Evolutionary conservation across 2,329 filamentous ascomycete species (phyloP).

Genomic region (Fusarium sp.): DNA sequence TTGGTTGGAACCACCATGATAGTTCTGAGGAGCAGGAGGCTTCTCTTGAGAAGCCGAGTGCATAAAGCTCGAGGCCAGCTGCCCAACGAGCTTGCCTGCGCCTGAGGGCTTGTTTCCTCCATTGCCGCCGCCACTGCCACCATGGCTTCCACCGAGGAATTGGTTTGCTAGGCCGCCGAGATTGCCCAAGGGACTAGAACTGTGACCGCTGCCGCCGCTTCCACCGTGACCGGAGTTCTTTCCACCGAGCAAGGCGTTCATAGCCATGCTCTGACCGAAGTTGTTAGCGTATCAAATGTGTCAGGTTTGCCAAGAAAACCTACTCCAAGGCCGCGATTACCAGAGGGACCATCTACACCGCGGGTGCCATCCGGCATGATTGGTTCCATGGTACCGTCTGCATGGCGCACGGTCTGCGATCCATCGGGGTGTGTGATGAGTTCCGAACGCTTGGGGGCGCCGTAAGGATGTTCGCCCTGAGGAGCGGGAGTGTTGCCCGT

Average conservation of each 20-base stretch:
- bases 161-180: conserved; percentile 63
- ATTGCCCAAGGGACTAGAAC: conserved; percentile 54
- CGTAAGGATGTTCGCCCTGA: conserved; percentile 72
- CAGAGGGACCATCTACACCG: conserved; percentile 64
- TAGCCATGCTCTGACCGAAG: conserved; percentile 64
- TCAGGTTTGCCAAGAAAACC: conserved; percentile 52
- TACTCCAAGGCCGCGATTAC: conserved; percentile 76
- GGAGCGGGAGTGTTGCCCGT: conserved; percentile 71
- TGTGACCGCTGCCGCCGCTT: conserved; percentile 49
- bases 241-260: conserved; percentile 69
- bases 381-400: conserved; percentile 73
- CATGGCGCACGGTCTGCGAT: conserved; percentile 70
- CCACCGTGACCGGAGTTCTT: conserved; percentile 54
- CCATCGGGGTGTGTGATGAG: conserved; percentile 74
- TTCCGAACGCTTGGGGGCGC: conserved; percentile 65
- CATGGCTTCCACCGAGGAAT: conserved; percentile 57
- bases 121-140: conserved; percentile 45
- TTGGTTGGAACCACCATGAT: conserved; percentile 62
- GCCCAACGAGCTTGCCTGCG: conserved; percentile 68
- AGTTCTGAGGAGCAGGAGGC: conserved; percentile 61
- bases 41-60: conserved; percentile 61
- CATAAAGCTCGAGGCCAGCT: conserved; percentile 69
- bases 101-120: conserved; percentile 56
- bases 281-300: conserved; percentile 24
- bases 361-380: conserved; percentile 66